Base-by-base conservation (phyloP, 768 basidiomycete species). In the Pleurotus pulmonarius region DNA sequence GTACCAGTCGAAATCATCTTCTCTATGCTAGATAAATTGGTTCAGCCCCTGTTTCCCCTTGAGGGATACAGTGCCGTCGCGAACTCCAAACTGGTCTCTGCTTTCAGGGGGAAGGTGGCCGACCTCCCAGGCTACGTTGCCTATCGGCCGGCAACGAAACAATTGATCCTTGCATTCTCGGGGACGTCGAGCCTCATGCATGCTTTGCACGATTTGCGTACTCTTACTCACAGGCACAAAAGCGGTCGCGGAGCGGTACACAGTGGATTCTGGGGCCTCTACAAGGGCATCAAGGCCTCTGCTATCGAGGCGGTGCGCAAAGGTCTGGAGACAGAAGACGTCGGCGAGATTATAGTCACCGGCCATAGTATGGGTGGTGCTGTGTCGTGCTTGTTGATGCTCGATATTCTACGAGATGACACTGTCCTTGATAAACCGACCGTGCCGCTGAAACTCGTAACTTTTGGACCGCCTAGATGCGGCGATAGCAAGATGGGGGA, bases 301-400 rank as follows among this genome's bases (percentile, higher is more conserved):
- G 69, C 74, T 0, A 60, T 79, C 6, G 65, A 71, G 16, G 73
- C 68, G 4, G 64, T 85, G 18, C 63, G 64, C 20, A 69, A 70
- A 57, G 78, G 73, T 5, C 61, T 83, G 11, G 43, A 64, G 12
- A 65, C 70, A 53, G 63, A 77, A 52, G 69, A 65, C 5, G 63
- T 70, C 25, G 59, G 56, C 16, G 80, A 82, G 60, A 54, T 85
- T 15, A 73, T 82, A 12, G 59, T 83, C 26, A 81, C 80, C 1
- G 83, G 82, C 1, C 83, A 86, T 62, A 83, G 81, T 55, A 77
- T 84, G 77, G 82, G 83, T 41, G 81, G 73, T 18, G 75, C 75
- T 18, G 63, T 85, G n/a, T 70, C 74, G 13, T 81, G 80, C 65
- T 67, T 85, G 20, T 69, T 83, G 43, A 71, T 73, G 43, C 61